A percentile compares a stretch with the other conserved stretches of the same genome.
Evolutionary conservation across 768 basidiomycete species (phyloP).

Genomic region (Dioszegia hungarica): DNA sequence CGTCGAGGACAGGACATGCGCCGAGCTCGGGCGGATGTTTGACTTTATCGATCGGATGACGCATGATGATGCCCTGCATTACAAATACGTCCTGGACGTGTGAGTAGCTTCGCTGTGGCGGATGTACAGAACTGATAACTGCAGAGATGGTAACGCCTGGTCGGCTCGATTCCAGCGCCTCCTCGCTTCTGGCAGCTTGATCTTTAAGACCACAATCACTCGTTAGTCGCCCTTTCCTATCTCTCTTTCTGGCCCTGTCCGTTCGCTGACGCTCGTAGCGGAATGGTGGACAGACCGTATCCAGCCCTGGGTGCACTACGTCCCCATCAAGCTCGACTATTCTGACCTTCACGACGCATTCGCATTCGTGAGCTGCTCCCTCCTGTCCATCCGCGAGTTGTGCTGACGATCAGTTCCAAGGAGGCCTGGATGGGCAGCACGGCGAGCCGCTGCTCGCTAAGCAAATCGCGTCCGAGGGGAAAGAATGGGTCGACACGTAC

Average conservation of each 20-base stretch:
- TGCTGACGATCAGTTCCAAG: conserved; percentile 26
- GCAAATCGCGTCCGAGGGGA: conserved; percentile 37
- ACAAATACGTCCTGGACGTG: conserved; percentile 46
- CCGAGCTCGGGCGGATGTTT: conserved; percentile 30
- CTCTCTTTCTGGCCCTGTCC: not conserved
- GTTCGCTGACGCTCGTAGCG: conserved; percentile 12
- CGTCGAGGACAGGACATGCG: conserved; percentile 39
- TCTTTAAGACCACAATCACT: conserved; percentile 46
- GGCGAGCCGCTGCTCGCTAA: conserved; percentile 29
- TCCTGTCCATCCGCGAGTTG: not conserved
- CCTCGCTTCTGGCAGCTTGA: conserved; percentile 32
- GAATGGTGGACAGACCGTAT: conserved; percentile 47
- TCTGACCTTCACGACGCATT: conserved; percentile 39
- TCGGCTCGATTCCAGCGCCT: conserved; percentile 45
- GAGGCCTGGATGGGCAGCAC: conserved; percentile 7
- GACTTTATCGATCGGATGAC: conserved; percentile 23
- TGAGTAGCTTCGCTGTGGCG: conserved; percentile 12
- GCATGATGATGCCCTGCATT: conserved; percentile 35
- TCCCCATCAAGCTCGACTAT: conserved; percentile 43
- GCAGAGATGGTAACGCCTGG: conserved; percentile 47
- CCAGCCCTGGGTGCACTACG: conserved; percentile 48
- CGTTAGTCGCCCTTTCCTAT: no score
- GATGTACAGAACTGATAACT: not conserved
- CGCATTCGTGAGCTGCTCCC: conserved; percentile 28
- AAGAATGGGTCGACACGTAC: conserved; percentile 32